Evolutionary conservation across 176 grass and related monocot genomes (phyloP), one percentile per base, ranked within the genome.

Genomic region (Puccinellia tenuiflora): DNA sequence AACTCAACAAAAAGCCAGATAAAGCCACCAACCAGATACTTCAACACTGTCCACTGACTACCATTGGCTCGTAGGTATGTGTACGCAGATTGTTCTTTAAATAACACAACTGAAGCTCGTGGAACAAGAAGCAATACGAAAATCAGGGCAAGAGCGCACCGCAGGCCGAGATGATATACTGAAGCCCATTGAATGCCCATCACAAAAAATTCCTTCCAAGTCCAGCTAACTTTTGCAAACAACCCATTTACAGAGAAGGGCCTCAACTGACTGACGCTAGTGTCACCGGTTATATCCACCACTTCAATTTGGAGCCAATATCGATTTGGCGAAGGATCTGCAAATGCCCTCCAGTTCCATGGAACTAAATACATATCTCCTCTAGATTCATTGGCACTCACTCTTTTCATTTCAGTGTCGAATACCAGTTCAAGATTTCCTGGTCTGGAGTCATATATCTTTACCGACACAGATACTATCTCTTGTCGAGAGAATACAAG

Each of bases 271-370:
- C 84, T 95, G 53, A 87, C 76, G 76, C 84, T 86, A 35, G 34
- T 74, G 11, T 90, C 91, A 73, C 96, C 96, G 75, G 91, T 86
- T 81, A 90, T 79, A 86, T 98, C 92, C 79, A 86, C 70, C 39
- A 53, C 92, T 90, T 91, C 88, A 52, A 95, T 93, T 92, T 95
- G 91, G 51, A 98, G 84, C 96, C 96, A 93, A 71, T 93, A 98
- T 74, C 92, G 79, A 30, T 84, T 82, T 24, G 92, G 91, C 22
- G 90, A 95, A 68, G 91, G 81, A 81, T 95, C 92, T 79, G 78
- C 85, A 88, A 98, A 98, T 65, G 96, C 89, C 69, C 88, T 95
- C 90, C 90, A 98, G 86, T 98, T 98, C 96, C 96, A 98, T 31
- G 91, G 90, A 75, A 89, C 81, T 35, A 85, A 83, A 85, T 95